Conservation (phyloP, 441 rosid species). For the Eruca vesicaria region DNA sequence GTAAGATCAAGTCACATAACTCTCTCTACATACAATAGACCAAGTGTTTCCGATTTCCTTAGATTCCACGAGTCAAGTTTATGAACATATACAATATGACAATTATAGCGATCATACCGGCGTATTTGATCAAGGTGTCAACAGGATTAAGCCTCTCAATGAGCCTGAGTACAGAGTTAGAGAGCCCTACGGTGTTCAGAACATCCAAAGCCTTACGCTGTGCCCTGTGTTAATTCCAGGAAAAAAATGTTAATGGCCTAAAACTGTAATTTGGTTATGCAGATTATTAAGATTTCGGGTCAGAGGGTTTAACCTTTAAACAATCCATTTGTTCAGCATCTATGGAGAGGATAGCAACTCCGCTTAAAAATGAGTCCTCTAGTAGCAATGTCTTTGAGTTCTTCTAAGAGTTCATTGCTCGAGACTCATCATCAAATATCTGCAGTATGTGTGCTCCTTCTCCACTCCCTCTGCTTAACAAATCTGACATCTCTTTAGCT, state of each 20-base stretch:
- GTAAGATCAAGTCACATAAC: not conserved
- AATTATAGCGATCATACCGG: conserved; percentile 70
- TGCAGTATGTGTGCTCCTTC: conserved; percentile 82
- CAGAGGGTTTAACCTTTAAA: conserved; percentile 94
- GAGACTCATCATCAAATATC: conserved; percentile 93
- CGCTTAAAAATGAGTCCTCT: conserved; percentile 78
- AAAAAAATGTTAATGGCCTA: not conserved
- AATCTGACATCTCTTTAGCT: conserved; percentile 86
- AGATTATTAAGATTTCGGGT: too few species aligned
- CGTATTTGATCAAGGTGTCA: conserved; percentile 84
- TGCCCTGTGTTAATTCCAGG: conserved; percentile 50
- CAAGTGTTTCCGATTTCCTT: too few species aligned
- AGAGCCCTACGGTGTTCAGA: conserved; percentile 91
- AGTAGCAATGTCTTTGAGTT: conserved; percentile 84
- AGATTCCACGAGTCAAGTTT: conserved; percentile 68
- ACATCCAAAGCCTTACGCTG: conserved; percentile 94
- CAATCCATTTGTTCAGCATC: conserved; percentile 91
- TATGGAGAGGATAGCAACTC: conserved; percentile 78
- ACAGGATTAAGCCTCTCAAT: conserved; percentile 92
- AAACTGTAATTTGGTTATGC: not conserved
- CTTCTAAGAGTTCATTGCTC: conserved; percentile 83
- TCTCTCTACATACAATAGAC: conserved; percentile 17
- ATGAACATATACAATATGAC: conserved; percentile 57
- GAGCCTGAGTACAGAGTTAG: conserved; percentile 86
- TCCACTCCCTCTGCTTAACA: conserved; percentile 83